Base-by-base conservation (phyloP, 2,329 filamentous ascomycete species). In the Aspergillus sp. region DNA sequence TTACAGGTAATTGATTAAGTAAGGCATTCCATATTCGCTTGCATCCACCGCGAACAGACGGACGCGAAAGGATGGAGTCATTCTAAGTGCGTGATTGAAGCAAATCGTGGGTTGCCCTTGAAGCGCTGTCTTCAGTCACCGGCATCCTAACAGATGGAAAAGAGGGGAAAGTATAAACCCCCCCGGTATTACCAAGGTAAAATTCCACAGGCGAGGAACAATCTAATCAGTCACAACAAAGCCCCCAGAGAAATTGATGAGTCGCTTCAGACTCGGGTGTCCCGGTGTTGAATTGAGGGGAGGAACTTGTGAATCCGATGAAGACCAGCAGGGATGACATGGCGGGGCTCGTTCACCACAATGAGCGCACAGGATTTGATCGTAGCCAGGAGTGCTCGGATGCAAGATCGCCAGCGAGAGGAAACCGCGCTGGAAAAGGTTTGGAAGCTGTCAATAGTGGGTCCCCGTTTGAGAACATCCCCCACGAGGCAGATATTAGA, bases 381-480 rank as follows among this genome's bases (percentile, higher is more conserved):
- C 61, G 60, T 61, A 63, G 64, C 59, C 62, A 62, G 62, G 62
- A 62, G 59, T 61, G 37, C 58, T 60, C 63, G 64, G 64, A 62
- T 66, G 62, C 57, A 52, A 66, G 63, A 66, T 66, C 61, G 54
- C 62, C 55, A 56, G 50, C 51, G 53, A 59, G 57, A 53, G 57
- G 46, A 63, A 58, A 56, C 54, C 45, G 50, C 55, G 47, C 60
- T 61, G 51, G 54, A 22, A 22, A 62, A 63, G 56, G 59, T 58
- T 64, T 66, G 58, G 62, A 64, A 62, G 63, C 64, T 66, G 63
- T 66, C 64, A 66, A 63, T 58, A 60, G 63, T 64, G 64, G 64
- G 61, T 41, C 64, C 56, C 58, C 58, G 63, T 62, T 65, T 61
- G 53, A 46, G 33, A 44, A 20, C 41, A 45, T 19, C 34, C 56